Percentiles rank a stretch among this genome's conserved stretches.
These are phyloP conservation scores for Cladosporium cucumerinum DNA, from an alignment of 2,329 filamentous ascomycete species.

Conservation along the genomic window DNA sequence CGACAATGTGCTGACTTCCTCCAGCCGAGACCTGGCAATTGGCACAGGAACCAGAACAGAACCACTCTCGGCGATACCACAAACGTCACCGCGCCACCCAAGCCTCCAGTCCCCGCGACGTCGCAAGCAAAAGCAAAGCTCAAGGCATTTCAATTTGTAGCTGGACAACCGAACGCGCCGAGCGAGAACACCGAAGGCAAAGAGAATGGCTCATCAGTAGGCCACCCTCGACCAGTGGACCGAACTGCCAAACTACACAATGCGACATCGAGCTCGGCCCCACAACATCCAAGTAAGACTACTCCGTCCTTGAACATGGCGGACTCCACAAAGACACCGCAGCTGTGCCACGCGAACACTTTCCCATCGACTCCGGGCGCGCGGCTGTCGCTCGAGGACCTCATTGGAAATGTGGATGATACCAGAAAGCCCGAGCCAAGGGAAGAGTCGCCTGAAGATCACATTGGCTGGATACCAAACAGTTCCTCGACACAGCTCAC, in stretches of 20 bases:
- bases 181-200: conserved; percentile 35
- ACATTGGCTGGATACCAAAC: conserved; percentile 56
- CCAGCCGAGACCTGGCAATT: conserved; percentile 27
- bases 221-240: neutral
- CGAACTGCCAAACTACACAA: conserved; percentile 8
- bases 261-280: conserved; percentile 14
- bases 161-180: conserved; percentile 32
- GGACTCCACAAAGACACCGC: conserved; percentile 22
- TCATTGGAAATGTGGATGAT: conserved; percentile 61
- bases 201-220: conserved; percentile 36
- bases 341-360: conserved; percentile 31
- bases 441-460: conserved; percentile 57
- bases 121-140: conserved; percentile 54
- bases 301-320: neutral
- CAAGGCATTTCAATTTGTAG: conserved; percentile 53
- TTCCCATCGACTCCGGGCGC: conserved; percentile 58
- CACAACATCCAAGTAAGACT: conserved; percentile 8
- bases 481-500: conserved; percentile 43
- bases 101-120: conserved; percentile 48
- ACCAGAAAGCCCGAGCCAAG: conserved; percentile 45
- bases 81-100: conserved; percentile 30
- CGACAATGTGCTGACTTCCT: neutral
- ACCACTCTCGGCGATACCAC: conserved; percentile 24
- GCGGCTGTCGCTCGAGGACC: conserved; percentile 56
- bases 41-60: conserved; percentile 23